Percentiles rank a stretch among this genome's conserved stretches.
phyloP scores from a whole-genome alignment of 2,329 filamentous ascomycete genomes.

The Dendryphion nanum region DNA sequence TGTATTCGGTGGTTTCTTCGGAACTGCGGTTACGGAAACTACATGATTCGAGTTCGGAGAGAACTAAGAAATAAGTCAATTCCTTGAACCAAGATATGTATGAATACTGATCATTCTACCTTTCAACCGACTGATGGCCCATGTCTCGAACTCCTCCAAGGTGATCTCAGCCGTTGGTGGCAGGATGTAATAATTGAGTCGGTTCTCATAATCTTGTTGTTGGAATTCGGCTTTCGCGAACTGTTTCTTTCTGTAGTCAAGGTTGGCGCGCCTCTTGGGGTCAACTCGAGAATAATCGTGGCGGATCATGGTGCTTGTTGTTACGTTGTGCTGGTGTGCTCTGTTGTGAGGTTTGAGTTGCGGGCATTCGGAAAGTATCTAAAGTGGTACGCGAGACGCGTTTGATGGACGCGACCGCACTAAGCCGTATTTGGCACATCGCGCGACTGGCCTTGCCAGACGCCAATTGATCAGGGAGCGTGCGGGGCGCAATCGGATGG shows the following conservation, averaged over 20 bases:
- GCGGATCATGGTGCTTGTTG: slow-evolving; percentile 37
- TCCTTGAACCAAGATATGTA: background rate
- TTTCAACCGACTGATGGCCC: slow-evolving; percentile 90
- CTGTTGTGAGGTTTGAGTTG: no score
- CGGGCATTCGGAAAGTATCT: no score
- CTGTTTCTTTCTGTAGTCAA: slow-evolving; percentile 82
- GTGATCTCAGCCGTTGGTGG: slow-evolving; percentile 93
- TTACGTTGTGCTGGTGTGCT: no score
- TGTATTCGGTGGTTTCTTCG: slow-evolving; percentile 78
- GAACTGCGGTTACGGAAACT: slow-evolving; percentile 87
- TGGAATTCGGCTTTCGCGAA: slow-evolving; percentile 77
- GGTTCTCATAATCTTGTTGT: slow-evolving; percentile 75
- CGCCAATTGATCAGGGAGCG: no score
- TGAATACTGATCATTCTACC: slow-evolving; percentile 49
- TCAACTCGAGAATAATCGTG: slow-evolving; percentile 47
- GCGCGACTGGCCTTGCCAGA: no score
- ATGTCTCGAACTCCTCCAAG: slow-evolving; percentile 96
- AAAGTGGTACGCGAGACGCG: no score
- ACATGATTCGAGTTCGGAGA: slow-evolving; percentile 88
- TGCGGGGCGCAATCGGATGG: no score
- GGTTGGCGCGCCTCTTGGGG: slow-evolving; percentile 70
- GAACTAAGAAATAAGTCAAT: slow-evolving; percentile 51
- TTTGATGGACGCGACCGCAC: no score
- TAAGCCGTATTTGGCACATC: no score
- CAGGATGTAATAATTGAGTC: slow-evolving; percentile 86